Evolutionary conservation across 1,139 yeast species (phyloP).

Genomic region (Debaryomyces sp.): DNA sequence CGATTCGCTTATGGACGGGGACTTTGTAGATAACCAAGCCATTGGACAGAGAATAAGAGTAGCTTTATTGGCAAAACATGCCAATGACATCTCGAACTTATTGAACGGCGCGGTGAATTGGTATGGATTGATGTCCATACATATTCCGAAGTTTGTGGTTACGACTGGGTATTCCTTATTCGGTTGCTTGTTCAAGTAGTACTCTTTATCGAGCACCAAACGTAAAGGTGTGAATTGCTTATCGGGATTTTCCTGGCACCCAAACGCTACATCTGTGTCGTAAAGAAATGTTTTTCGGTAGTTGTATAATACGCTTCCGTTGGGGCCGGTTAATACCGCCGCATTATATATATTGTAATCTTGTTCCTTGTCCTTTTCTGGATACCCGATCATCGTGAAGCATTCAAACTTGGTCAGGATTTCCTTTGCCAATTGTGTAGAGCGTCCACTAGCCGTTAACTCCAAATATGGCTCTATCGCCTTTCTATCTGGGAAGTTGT

Average conservation of each 20-base stretch:
- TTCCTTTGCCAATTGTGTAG: slow-evolving; percentile 59
- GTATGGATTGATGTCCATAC: slow-evolving; percentile 93
- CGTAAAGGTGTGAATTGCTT: slow-evolving; percentile 49
- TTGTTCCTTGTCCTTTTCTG: slow-evolving; percentile 47
- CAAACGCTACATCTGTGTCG: slow-evolving; percentile 82
- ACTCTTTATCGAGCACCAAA: slow-evolving; percentile 34
- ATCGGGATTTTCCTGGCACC: slow-evolving; percentile 68
- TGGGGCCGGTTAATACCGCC: slow-evolving; percentile 63
- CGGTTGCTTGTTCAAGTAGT: slow-evolving; percentile 18
- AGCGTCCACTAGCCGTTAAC: slow-evolving; percentile 23
- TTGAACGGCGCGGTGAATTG: slow-evolving; percentile 79
- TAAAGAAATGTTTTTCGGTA: slow-evolving; percentile 81
- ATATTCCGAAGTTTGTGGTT: slow-evolving; percentile 73
- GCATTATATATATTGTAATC: slow-evolving; percentile 61
- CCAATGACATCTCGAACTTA: slow-evolving; percentile 68
- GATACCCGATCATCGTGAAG: slow-evolving; percentile 81
- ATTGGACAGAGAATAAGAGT: slow-evolving; percentile 74
- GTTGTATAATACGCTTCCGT: slow-evolving; percentile 62
- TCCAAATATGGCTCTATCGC: slow-evolving; percentile 70
- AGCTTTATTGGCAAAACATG: slow-evolving; percentile 51
- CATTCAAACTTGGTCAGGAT: slow-evolving; percentile 57
- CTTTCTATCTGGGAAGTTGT: slow-evolving; percentile 56
- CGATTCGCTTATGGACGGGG: slow-evolving; percentile 42
- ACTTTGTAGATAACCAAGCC: slow-evolving; percentile 77
- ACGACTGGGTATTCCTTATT: slow-evolving; percentile 17